Percentiles rank a stretch among this genome's conserved stretches.
phyloP scores from a whole-genome alignment of 345 rosid species.

The Adansonia digitata region DNA sequence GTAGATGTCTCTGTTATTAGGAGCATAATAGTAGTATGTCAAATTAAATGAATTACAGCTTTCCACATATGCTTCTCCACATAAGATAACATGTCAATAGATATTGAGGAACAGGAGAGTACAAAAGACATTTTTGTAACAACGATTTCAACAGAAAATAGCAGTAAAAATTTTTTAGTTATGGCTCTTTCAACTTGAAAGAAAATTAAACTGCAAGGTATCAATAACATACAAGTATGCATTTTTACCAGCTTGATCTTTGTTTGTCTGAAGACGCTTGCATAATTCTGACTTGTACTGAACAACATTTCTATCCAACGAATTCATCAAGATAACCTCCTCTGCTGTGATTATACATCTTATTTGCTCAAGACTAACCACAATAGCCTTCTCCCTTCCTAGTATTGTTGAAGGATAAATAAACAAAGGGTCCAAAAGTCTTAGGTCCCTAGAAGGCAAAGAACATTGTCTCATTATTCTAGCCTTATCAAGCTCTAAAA shows the following conservation, averaged over 20 bases:
- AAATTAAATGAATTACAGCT: background rate
- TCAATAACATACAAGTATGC: background rate
- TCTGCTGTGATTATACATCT: constrained; percentile 93
- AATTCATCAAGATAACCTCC: constrained; percentile 89
- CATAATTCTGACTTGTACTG: constrained; percentile 75
- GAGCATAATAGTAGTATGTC: background rate
- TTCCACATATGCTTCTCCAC: background rate
- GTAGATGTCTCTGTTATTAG: background rate
- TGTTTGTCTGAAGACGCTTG: constrained; percentile 67
- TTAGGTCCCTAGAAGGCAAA: constrained; percentile 81
- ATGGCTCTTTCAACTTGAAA: background rate
- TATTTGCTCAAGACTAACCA: constrained; percentile 85
- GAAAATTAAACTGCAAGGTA: background rate
- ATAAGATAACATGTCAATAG: background rate
- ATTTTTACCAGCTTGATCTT: constrained; percentile 54
- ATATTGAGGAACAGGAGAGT: background rate
- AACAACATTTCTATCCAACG: constrained; percentile 66
- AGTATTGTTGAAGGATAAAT: constrained; percentile 86
- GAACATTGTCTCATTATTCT: constrained; percentile 92
- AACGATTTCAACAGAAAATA: background rate
- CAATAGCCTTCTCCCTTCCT: constrained; percentile 93
- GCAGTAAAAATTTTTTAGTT: background rate
- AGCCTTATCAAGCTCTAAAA: constrained; percentile 78
- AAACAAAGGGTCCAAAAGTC: constrained; percentile 93
- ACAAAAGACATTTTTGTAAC: background rate